Evolutionary conservation across 2,329 filamentous ascomycete genomes (phyloP).

Genomic region (Talaromyces verruculosus): DNA sequence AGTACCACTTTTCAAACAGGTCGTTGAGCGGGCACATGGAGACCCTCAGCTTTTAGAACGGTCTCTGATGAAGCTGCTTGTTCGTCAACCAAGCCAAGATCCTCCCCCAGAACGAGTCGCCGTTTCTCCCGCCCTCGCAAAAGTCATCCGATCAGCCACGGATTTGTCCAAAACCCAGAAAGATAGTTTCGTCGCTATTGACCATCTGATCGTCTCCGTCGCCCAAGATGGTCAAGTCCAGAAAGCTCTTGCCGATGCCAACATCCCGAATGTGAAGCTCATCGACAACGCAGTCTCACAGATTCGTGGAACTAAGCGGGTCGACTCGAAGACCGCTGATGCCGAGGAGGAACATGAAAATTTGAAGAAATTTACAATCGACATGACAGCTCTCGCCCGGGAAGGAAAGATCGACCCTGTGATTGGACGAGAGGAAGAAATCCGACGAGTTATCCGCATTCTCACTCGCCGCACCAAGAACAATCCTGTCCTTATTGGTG

Average conservation of each 20-base stretch:
- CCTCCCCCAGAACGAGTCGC: slow-evolving; percentile 87
- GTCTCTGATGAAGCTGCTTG: slow-evolving; percentile 84
- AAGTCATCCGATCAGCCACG: slow-evolving; percentile 77
- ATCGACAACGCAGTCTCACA: slow-evolving; percentile 86
- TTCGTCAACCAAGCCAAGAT: slow-evolving; percentile 89
- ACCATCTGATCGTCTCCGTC: slow-evolving; percentile 86
- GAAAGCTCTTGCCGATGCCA: slow-evolving; percentile 74
- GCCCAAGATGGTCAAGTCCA: slow-evolving; percentile 77
- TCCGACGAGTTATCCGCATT: slow-evolving; percentile 86
- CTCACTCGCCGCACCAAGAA: slow-evolving; percentile 94
- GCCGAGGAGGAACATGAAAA: slow-evolving; percentile 90
- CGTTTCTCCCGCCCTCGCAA: slow-evolving; percentile 77
- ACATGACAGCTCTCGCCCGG: slow-evolving; percentile 94
- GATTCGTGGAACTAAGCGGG: slow-evolving; percentile 87
- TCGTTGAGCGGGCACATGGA: slow-evolving; percentile 88
- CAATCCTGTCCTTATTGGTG: slow-evolving; percentile 96
- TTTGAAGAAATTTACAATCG: slow-evolving; percentile 95
- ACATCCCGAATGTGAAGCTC: slow-evolving; percentile 86
- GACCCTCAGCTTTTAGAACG: slow-evolving; percentile 87
- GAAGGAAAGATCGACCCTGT: slow-evolving; percentile 98
- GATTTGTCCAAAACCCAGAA: slow-evolving; percentile 97
- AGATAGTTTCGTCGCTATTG: slow-evolving; percentile 89
- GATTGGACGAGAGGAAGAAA: slow-evolving; percentile 95
- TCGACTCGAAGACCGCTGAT: slow-evolving; percentile 95
- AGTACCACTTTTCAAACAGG: slow-evolving; percentile 86